Conservation (phyloP, 768 basidiomycete species). For the Nidula microcarpa region DNA sequence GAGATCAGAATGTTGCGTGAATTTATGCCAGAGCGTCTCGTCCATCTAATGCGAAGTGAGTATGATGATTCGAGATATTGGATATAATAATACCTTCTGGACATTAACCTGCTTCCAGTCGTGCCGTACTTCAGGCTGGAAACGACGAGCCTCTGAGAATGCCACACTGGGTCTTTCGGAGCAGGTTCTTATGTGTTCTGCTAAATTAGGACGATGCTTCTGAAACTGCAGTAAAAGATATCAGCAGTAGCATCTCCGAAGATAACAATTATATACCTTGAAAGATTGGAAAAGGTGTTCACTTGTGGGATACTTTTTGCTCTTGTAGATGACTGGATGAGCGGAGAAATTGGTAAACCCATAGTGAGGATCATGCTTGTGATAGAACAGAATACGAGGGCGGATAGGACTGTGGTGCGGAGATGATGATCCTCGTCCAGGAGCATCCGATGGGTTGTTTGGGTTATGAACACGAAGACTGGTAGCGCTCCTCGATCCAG, state of each 20-base stretch:
- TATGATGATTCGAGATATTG: neutral
- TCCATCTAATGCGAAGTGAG: conserved; percentile 51
- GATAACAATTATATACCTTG: conserved; percentile 39
- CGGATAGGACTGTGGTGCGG: conserved; percentile 18
- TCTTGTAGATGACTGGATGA: conserved; percentile 58
- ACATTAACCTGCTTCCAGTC: conserved; percentile 73
- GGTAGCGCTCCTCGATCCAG: conserved; percentile 16
- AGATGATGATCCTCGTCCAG: conserved; percentile 7
- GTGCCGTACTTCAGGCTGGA: conserved; percentile 54
- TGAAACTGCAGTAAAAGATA: conserved; percentile 44
- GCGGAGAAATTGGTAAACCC: conserved; percentile 75
- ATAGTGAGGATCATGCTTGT: conserved; percentile 61
- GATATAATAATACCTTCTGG: conserved; percentile 39
- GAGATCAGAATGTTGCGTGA: conserved; percentile 64
- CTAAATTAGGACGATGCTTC: conserved; percentile 54
- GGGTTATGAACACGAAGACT: conserved; percentile 9
- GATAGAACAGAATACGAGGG: conserved; percentile 54
- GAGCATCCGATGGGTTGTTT: conserved; percentile 11
- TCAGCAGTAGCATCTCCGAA: neutral
- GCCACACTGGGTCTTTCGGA: conserved; percentile 61
- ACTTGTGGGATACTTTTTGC: conserved; percentile 68
- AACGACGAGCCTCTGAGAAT: conserved; percentile 64
- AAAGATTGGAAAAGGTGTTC: conserved; percentile 78
- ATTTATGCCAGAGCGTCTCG: conserved; percentile 60
- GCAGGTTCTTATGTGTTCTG: conserved; percentile 66